A percentile compares a stretch with the other conserved stretches of the same genome.
phyloP scores from a whole-genome alignment of 768 basidiomycete genomes.

The Cantharellus anzutake region DNA sequence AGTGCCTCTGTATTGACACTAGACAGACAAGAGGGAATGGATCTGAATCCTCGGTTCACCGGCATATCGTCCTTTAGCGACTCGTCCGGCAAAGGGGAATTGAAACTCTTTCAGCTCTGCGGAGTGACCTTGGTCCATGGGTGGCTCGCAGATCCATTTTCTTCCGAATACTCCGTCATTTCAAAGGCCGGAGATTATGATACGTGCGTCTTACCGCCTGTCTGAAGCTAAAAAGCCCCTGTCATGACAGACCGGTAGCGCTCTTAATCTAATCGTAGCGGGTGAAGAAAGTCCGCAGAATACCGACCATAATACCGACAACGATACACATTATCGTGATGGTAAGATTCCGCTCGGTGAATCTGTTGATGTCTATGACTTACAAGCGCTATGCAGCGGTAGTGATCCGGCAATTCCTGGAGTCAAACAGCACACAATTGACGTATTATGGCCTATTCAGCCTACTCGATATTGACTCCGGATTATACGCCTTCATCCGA shows the following conservation, averaged over 20 bases:
- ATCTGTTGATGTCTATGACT: conserved; percentile 1
- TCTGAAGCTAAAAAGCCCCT: conserved; percentile 2
- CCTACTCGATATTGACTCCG: conserved; percentile 28
- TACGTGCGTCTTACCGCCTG: conserved; percentile 9
- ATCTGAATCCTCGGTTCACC: conserved; percentile 73
- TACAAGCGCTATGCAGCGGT: conserved; percentile 29
- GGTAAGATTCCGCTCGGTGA: conserved; percentile 27
- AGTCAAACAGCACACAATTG: conserved; percentile 56
- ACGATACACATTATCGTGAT: conserved; percentile 20
- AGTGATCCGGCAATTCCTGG: conserved; percentile 45
- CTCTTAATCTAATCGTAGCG: conserved; percentile 55
- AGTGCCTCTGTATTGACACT: conserved; percentile 14
- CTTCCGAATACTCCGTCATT: conserved; percentile 37
- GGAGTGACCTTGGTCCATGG: conserved; percentile 74
- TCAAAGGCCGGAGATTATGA: conserved; percentile 21
- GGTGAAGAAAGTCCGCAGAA: conserved; percentile 41
- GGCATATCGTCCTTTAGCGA: conserved; percentile 49
- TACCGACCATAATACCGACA: background rate
- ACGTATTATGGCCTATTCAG: conserved; percentile 79
- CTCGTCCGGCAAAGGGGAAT: conserved; percentile 45
- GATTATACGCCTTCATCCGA: conserved; percentile 76
- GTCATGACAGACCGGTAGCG: conserved; percentile 39
- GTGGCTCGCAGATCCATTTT: conserved; percentile 56
- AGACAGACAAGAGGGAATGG: conserved; percentile 67
- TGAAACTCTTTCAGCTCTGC: conserved; percentile 69